Conservation (phyloP, 2,329 filamentous ascomycete species). For the Alternaria infectoria region DNA sequence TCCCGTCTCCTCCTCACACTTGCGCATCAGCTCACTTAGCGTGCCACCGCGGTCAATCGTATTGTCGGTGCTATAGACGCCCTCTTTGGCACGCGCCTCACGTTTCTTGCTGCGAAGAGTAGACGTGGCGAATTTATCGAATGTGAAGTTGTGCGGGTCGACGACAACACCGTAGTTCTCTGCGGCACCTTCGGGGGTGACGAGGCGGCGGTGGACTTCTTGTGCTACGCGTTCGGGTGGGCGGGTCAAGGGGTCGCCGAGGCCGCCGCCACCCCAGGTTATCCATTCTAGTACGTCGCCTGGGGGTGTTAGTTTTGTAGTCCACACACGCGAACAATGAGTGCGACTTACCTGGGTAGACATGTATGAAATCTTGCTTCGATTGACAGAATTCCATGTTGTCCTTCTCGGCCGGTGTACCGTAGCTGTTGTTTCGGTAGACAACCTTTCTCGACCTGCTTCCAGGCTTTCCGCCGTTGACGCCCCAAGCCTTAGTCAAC, state of each 20-base stretch:
- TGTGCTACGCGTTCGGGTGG: slow-evolving; percentile 53
- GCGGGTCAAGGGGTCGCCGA: slow-evolving; percentile 55
- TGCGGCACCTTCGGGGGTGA: slow-evolving; percentile 52
- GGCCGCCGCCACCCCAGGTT: slow-evolving; percentile 58
- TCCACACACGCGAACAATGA: background rate
- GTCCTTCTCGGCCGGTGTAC: slow-evolving; percentile 41
- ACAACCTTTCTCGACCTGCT: slow-evolving; percentile 52
- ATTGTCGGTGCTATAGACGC: slow-evolving; percentile 20
- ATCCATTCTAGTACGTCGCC: slow-evolving; percentile 59
- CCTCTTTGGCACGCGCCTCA: slow-evolving; percentile 23
- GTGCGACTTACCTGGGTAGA: slow-evolving; percentile 44
- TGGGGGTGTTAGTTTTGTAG: slow-evolving; percentile 5
- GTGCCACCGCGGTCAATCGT: slow-evolving; percentile 55
- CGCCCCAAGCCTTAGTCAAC: slow-evolving; percentile 59
- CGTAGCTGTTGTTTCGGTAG: slow-evolving; percentile 50
- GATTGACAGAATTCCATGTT: slow-evolving; percentile 49
- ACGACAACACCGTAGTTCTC: slow-evolving; percentile 57
- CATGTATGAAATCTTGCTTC: slow-evolving; percentile 58
- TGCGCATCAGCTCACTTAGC: slow-evolving; percentile 47
- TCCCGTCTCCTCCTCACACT: slow-evolving; percentile 52
- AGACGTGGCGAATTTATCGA: slow-evolving; percentile 48
- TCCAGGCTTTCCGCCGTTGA: slow-evolving; percentile 56
- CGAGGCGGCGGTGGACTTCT: slow-evolving; percentile 55
- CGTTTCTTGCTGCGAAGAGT: slow-evolving; percentile 44
- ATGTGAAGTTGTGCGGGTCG: slow-evolving; percentile 41